Evolutionary conservation across 179 eudicot species (phyloP), one percentile per base, ranked within the genome.

Genomic region (Amaranthus tricolor): DNA sequence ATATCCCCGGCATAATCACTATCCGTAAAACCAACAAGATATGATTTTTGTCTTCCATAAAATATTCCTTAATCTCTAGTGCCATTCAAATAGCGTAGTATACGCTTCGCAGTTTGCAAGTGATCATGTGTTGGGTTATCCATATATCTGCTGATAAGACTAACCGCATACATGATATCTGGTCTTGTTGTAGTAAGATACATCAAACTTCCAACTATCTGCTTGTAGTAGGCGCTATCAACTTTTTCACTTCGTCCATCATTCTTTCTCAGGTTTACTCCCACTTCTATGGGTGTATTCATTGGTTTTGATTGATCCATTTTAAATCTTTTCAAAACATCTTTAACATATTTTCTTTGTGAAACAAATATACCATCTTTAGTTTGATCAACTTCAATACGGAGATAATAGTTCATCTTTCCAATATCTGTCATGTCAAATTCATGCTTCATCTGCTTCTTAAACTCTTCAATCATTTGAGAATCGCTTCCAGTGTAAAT

Each of bases 131-230:
- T 68, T 3, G 68, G 71, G 24, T 55, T 51, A 11, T 31, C 52
- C 71, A 50, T 51, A 68, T 68, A 68, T 68, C 45, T 50, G 51
- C 71, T 51, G 16, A 68, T 50, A 21, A 68, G 31, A 16, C 44
- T 68, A 17, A 68, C 19, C 58, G 6, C n/a, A 55, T 55, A 55
- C 58, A 55, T 55, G 58, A 55, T 15, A 13, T 13, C 58, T 21
- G 58, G 71, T 24, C 71, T 50, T 20, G 71, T 68, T 7, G 71
- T 55, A 4, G 71, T 68, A 40, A 68, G 52, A 19, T 68, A 20
- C 57, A 66, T 47, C 70, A 66, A 15, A 19, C 70, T 66, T 44
- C 70, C 70, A 11, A 66, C 70, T 21, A 66, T 15, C 47, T 66
- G 54, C 21, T 51, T 47, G 19, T 66, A 66, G 49, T 15, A 47